Percentiles rank a stretch among this genome's conserved stretches.
Conservation (phyloP, 75 land plant species). For the Chamaecyparis obtusa region DNA sequence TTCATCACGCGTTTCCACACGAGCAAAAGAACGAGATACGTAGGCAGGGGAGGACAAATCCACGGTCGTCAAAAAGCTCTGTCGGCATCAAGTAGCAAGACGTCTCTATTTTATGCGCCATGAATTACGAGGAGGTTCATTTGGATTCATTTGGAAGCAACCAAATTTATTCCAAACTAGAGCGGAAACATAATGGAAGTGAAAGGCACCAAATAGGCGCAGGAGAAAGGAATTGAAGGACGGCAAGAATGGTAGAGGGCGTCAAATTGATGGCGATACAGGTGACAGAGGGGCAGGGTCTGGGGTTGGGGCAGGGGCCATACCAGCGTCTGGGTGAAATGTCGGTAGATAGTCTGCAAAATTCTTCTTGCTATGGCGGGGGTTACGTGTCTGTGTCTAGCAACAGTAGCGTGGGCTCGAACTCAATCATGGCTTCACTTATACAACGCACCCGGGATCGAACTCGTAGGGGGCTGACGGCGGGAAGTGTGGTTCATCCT, state of each 20-base stretch:
- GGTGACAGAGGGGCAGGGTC: slow-evolving; percentile 26
- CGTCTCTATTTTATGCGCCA: neutral
- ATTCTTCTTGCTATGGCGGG: slow-evolving; percentile 47
- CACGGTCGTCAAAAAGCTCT: neutral
- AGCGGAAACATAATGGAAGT: neutral
- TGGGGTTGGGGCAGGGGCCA: slow-evolving; percentile 21
- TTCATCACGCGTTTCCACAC: no score
- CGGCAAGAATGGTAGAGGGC: slow-evolving; percentile 6
- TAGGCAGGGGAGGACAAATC: no score
- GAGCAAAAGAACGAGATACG: no score
- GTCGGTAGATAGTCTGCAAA: slow-evolving; percentile 62
- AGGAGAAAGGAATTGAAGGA: neutral
- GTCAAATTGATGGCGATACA: slow-evolving; percentile 25
- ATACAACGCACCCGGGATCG: slow-evolving; percentile 27
- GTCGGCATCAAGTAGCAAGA: neutral
- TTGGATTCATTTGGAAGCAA: neutral
- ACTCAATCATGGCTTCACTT: slow-evolving; percentile 27
- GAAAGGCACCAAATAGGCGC: neutral
- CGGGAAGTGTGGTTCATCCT: slow-evolving; percentile 33
- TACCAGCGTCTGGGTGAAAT: slow-evolving; percentile 62
- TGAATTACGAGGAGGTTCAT: neutral
- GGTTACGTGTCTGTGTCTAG: slow-evolving; percentile 51
- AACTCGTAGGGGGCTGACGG: slow-evolving; percentile 19
- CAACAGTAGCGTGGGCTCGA: slow-evolving; percentile 63
- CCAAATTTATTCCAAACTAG: neutral